Percentiles rank a stretch among this genome's conserved stretches.
phyloP scores from a whole-genome alignment of 768 basidiomycete genomes.

The Leccinum arenicola region DNA sequence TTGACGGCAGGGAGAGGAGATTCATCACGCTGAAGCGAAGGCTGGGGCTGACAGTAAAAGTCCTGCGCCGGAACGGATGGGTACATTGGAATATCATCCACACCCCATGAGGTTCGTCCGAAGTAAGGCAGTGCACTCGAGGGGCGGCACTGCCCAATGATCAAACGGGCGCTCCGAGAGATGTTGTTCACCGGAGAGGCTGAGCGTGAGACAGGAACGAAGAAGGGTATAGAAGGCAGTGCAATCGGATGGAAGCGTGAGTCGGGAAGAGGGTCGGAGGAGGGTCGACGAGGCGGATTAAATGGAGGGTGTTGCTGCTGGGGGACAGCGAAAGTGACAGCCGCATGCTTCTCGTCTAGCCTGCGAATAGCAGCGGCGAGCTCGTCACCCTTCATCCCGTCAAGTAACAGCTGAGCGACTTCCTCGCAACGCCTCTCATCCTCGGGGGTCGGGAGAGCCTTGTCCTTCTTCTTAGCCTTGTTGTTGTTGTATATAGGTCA shows the following conservation, averaged over 20 bases:
- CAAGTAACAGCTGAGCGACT: slow-evolving; percentile 60
- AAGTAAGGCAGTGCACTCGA: slow-evolving; percentile 45
- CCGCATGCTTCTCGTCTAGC: slow-evolving; percentile 37
- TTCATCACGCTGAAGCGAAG: slow-evolving; percentile 39
- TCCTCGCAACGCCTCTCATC: slow-evolving; percentile 42
- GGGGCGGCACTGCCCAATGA: slow-evolving; percentile 46
- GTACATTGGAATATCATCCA: slow-evolving; percentile 27
- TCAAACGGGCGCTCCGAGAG: slow-evolving; percentile 40
- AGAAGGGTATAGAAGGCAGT: slow-evolving; percentile 43
- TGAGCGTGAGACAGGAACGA: slow-evolving; percentile 33
- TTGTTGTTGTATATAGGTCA: slow-evolving; percentile 45
- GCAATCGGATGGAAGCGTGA: slow-evolving; percentile 38
- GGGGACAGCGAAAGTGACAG: background rate
- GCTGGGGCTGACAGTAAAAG: slow-evolving; percentile 14
- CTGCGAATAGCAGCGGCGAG: slow-evolving; percentile 58
- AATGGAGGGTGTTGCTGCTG: slow-evolving; percentile 11
- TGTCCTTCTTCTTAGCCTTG: slow-evolving; percentile 41
- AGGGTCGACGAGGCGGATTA: slow-evolving; percentile 51
- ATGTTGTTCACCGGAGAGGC: slow-evolving; percentile 45
- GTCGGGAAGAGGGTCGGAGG: slow-evolving; percentile 60
- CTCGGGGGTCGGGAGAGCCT: slow-evolving; percentile 14
- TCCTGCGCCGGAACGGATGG: background rate
- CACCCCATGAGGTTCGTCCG: slow-evolving; percentile 28
- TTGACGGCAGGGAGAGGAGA: slow-evolving; percentile 50
- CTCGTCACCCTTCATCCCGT: slow-evolving; percentile 69